These are phyloP conservation scores for Cutaneotrichosporon sp. DNA, from an alignment of 1,284 basidiomycete genomes.

Conservation along the genomic window DNA sequence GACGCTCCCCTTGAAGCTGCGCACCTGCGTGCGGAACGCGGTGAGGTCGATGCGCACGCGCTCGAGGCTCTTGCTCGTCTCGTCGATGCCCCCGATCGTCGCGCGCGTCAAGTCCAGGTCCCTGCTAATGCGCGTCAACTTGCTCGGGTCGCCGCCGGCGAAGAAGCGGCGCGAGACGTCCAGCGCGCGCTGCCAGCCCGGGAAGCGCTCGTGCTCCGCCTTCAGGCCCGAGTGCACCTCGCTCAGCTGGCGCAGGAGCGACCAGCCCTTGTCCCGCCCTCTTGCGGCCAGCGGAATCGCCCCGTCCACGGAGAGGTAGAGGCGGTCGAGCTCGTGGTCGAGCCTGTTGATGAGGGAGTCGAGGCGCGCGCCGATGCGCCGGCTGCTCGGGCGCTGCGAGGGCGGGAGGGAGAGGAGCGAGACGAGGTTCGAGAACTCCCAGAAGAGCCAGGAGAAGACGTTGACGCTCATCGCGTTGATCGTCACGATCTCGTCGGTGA, in stretches of 20 bases:
- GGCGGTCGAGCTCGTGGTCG: conserved; percentile 31
- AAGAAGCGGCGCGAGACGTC: conserved; percentile 38
- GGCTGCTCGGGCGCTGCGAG: conserved; percentile 1
- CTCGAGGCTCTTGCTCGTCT: conserved; percentile 33
- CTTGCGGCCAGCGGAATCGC: conserved; percentile 6
- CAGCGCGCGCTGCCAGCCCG: conserved; percentile 39
- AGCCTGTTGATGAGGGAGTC: conserved; percentile 43
- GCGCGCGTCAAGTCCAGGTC: conserved; percentile 37
- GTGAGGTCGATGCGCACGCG: conserved; percentile 32
- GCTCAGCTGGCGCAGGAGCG: conserved; percentile 16
- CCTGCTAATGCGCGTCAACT: conserved; percentile 33
- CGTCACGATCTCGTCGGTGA: conserved; percentile 42
- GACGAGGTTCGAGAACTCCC: conserved; percentile 45
- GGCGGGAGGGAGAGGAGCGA: conserved; percentile 32
- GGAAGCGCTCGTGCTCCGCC: conserved; percentile 32
- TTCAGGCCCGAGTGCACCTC: conserved; percentile 16
- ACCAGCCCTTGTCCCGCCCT: conserved; percentile 10
- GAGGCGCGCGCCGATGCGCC: conserved; percentile 28
- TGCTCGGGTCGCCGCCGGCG: conserved; percentile 41
- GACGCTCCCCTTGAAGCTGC: conserved; percentile 41
- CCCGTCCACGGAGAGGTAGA: conserved; percentile 22
- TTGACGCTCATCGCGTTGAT: conserved; percentile 47
- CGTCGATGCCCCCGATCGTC: conserved; percentile 35
- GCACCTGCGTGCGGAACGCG: conserved; percentile 43
- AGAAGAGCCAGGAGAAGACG: conserved; percentile 48